phyloP scores from a whole-genome alignment of 2,329 filamentous ascomycete genomes.

The Lasiodiplodia citricola region DNA sequence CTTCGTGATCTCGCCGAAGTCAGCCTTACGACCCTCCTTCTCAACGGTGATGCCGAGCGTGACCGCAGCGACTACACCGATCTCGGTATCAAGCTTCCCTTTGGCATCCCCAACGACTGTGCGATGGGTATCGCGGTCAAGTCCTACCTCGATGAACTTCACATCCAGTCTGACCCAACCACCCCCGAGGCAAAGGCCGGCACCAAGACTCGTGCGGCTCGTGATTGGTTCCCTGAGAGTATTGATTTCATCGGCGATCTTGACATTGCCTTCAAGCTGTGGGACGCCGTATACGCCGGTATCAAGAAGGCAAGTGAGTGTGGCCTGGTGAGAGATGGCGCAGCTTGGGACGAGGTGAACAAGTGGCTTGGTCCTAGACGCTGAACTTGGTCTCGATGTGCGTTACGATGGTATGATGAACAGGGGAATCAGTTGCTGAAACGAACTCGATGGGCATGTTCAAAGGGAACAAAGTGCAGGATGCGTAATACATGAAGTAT shows the following conservation, averaged over 20 bases:
- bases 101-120: constrained; percentile 72
- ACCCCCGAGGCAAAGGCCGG: constrained; percentile 56
- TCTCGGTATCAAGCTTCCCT: constrained; percentile 73
- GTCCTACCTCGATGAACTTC: constrained; percentile 77
- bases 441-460: neutral
- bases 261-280: constrained; percentile 65
- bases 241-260: constrained; percentile 64
- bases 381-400: constrained; percentile 4
- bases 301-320: constrained; percentile 61
- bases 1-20: constrained; percentile 86
- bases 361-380: constrained; percentile 56
- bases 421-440: neutral
- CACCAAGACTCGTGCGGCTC: constrained; percentile 43
- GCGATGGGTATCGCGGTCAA: constrained; percentile 80
- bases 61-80: constrained; percentile 63
- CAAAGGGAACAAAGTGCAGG: neutral
- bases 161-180: constrained; percentile 61
- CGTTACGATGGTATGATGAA: neutral
- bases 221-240: constrained; percentile 64
- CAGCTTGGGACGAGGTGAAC: constrained; percentile 64
- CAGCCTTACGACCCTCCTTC: constrained; percentile 77
- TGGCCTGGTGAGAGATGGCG: constrained; percentile 52
- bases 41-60: constrained; percentile 78
- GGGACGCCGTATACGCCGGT: constrained; percentile 68
- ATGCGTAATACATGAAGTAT: neutral